These are phyloP conservation scores for Claviceps pazoutovae DNA, from an alignment of 2,329 filamentous ascomycete species.

Conservation along the genomic window DNA sequence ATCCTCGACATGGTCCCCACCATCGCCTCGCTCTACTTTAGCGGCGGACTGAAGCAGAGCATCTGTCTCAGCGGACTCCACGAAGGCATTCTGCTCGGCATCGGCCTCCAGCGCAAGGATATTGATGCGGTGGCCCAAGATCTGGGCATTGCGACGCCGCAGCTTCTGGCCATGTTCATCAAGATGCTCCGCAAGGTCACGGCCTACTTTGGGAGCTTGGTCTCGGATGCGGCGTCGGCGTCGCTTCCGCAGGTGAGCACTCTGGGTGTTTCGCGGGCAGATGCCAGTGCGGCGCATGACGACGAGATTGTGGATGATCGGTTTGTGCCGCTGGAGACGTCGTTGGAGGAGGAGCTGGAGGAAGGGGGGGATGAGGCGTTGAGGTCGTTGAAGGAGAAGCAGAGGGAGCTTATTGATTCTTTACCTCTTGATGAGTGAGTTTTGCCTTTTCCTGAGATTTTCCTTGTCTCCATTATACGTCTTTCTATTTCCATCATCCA, in stretches of 20 bases:
- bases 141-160: slow-evolving; percentile 55
- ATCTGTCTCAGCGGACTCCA: slow-evolving; percentile 73
- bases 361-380: slow-evolving; percentile 70
- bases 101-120: slow-evolving; percentile 82
- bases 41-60: slow-evolving; percentile 51
- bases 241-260: slow-evolving; percentile 45
- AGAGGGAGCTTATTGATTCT: slow-evolving; percentile 79
- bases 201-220: slow-evolving; percentile 58
- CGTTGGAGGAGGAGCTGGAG: slow-evolving; percentile 68
- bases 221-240: slow-evolving; percentile 59
- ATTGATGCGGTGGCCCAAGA: slow-evolving; percentile 71
- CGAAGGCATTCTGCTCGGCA: slow-evolving; percentile 72
- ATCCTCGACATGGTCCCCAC: slow-evolving; percentile 83
- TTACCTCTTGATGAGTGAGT: slow-evolving; percentile 62
- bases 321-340: slow-evolving; percentile 56
- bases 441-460: neutral
- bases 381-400: slow-evolving; percentile 58
- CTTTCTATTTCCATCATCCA: neutral
- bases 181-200: slow-evolving; percentile 87
- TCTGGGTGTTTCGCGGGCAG: slow-evolving; percentile 43
- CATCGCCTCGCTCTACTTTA: slow-evolving; percentile 75
- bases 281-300: slow-evolving; percentile 52
- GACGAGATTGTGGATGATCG: slow-evolving; percentile 51
- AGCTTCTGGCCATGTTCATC: slow-evolving; percentile 91
- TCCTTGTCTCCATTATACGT: neutral